phyloP scores from a whole-genome alignment of 73 alveolate species.

The Paramecium pentaurelia region DNA sequence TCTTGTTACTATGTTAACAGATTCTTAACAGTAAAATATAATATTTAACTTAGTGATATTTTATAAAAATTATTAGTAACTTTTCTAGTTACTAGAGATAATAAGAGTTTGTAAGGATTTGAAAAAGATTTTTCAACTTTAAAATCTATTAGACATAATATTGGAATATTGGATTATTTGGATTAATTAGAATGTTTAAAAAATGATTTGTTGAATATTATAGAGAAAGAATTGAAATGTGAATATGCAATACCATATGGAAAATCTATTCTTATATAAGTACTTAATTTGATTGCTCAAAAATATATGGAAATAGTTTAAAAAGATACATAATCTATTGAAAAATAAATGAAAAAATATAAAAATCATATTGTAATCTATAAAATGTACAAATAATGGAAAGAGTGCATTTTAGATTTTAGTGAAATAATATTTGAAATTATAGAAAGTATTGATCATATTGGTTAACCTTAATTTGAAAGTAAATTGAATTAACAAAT shows the following conservation, averaged over 20 bases:
- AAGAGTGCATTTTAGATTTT: background rate
- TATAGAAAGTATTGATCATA: background rate
- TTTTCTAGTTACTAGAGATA: background rate
- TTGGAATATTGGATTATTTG: background rate
- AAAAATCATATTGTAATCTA: background rate
- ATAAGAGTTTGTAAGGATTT: background rate
- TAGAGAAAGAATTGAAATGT: background rate
- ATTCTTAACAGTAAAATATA: background rate
- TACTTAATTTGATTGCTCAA: background rate
- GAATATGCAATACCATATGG: constrained; percentile 6
- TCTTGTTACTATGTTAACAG: background rate
- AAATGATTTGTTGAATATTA: background rate
- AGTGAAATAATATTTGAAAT: background rate
- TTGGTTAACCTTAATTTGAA: background rate
- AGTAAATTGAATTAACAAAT: background rate
- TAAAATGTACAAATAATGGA: background rate
- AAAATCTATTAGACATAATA: background rate
- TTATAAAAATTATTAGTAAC: background rate
- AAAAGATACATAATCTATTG: background rate
- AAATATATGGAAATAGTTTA: background rate
- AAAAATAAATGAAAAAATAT: background rate
- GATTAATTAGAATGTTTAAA: background rate
- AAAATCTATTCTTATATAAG: background rate
- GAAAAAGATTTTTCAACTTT: background rate
- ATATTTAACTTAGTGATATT: background rate